Base-by-base conservation (phyloP, 768 basidiomycete species). In the Podaxis sp. region DNA sequence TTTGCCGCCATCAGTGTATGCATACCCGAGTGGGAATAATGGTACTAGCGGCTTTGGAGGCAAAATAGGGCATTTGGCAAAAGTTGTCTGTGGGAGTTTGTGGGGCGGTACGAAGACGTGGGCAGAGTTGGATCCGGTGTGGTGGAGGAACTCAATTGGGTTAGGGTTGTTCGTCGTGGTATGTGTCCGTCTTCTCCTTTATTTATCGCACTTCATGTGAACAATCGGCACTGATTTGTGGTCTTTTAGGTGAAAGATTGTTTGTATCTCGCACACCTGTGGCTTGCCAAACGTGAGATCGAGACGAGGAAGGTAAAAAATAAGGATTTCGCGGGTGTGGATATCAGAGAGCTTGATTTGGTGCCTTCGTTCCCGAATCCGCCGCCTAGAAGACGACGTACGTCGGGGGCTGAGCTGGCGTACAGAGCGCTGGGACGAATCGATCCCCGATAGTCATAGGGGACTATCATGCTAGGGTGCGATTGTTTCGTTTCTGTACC, bases 281-380 rank as follows among this genome's bases (percentile, higher is more conserved):
- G 84, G 75, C 80, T 92, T 4, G 80, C 85, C 5, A 89, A 89
- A 69, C 86, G 84, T 17, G 91, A 93, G 69, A 76, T 92, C 4
- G 85, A 89, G 69, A 86, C 84, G 2, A 80, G 91, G 13, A 77
- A 78, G 24, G 85, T 93, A 28, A 89, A 86, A 74, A 89, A 81
- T 68, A 81, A 83, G 64, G 84, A 89, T 48, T 93, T 93, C 69
- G 77, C 79, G n/a, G 89, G 88, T 0, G 83, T 92, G n/a, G 90
- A 92, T 68, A 67, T 84, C 49, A 70, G 74, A 11, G 86, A 84
- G 65, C 77, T 92, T 44, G 90, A 93, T 70, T 79, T 93, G 46
- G 54, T 39, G 9, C 61, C 61, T 26, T 48, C 42, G 15, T 63
- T 63, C 36, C 48, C 48, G 22, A 22, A 33, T 11, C 46, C 44